A percentile compares a stretch with the other conserved stretches of the same genome.
These are phyloP conservation scores for Agastache rugosa DNA, from an alignment of 257 asterid species.

Conservation along the genomic window DNA sequence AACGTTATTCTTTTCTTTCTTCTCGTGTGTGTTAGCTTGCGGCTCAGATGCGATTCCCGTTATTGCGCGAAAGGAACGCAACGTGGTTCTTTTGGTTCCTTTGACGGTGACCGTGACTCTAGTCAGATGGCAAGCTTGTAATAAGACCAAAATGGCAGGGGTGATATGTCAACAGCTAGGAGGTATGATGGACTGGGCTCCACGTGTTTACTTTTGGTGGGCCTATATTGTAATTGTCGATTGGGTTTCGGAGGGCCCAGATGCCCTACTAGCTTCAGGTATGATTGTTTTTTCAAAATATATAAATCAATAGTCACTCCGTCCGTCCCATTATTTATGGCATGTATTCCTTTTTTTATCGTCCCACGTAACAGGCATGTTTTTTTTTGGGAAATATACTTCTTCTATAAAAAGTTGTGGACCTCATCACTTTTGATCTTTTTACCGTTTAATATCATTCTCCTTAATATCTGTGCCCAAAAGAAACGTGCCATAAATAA, in stretches of 20 bases:
- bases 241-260: constrained; percentile 36
- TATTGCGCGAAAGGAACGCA: constrained; percentile 51
- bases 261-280: constrained; percentile 27
- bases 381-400: too few relatives aligned
- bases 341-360: too few relatives aligned
- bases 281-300: constrained; percentile 3
- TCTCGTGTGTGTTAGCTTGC: neutral
- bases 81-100: constrained; percentile 29
- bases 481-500: too few relatives aligned
- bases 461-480: too few relatives aligned
- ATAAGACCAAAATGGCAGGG: constrained; percentile 9
- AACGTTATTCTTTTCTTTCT: constrained; percentile 47
- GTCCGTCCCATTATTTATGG: too few relatives aligned
- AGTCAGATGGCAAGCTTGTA: constrained; percentile 40
- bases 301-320: too few relatives aligned
- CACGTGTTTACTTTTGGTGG: constrained; percentile 47
- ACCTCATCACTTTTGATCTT: too few relatives aligned
- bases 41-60: constrained; percentile 56
- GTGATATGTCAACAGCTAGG: neutral
- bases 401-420: too few relatives aligned
- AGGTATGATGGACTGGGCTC: constrained; percentile 43
- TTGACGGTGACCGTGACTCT: constrained; percentile 47
- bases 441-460: too few relatives aligned
- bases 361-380: too few relatives aligned
- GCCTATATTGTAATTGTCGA: constrained; percentile 30